phyloP scores from a whole-genome alignment of 2,329 filamentous ascomycete species.

The Knufia petricola region DNA sequence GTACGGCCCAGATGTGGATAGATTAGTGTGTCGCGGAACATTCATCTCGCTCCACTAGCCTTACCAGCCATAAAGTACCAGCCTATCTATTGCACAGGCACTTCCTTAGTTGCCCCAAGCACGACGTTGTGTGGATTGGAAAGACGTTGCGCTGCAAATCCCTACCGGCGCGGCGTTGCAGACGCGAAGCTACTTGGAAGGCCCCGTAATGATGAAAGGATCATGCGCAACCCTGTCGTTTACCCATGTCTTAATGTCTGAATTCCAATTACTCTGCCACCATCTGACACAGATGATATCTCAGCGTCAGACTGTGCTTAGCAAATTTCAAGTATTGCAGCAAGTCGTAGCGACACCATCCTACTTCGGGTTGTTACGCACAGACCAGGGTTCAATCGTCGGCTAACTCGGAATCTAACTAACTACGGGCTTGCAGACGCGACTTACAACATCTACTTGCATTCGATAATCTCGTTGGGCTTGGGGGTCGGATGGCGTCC shows the following conservation, averaged over 20 bases:
- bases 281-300: not conserved
- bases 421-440: not conserved
- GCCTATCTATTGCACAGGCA: not conserved
- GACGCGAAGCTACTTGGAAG: not conserved
- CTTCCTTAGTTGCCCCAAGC: not conserved
- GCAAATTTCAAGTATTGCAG: not conserved
- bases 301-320: not conserved
- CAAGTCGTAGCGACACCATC: not conserved
- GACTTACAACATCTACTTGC: not conserved
- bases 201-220: too few relatives aligned
- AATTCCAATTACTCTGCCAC: not conserved
- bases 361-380: not conserved
- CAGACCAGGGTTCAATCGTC: not conserved
- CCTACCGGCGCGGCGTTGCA: not conserved
- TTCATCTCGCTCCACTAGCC: not conserved
- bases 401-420: not conserved
- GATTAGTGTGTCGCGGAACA: too few relatives aligned
- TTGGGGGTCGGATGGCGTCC: not conserved
- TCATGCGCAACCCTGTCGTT: not conserved
- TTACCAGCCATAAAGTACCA: not conserved
- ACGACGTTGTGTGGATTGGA: not conserved
- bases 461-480: not conserved
- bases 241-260: not conserved
- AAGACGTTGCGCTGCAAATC: not conserved
- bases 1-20: too few relatives aligned